phyloP scores from a whole-genome alignment of 2,329 filamentous ascomycete species.

The Pseudogymnoascus sp. region DNA sequence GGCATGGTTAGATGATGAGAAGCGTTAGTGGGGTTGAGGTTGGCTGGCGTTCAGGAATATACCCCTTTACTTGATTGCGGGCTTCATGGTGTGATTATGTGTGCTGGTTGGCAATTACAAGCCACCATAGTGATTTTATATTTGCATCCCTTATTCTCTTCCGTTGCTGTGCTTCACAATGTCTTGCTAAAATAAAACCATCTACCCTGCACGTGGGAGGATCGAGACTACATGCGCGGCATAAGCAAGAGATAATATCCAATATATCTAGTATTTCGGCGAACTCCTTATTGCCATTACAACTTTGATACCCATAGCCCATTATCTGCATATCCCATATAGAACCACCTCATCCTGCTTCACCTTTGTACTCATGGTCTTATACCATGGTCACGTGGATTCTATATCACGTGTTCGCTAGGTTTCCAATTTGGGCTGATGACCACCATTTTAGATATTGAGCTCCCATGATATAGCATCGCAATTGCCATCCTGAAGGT shows the following conservation, averaged over 20 bases:
- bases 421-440: slow-evolving; percentile 2
- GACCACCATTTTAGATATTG: neutral
- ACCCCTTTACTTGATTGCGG: neutral
- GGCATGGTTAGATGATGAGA: slow-evolving; percentile 52
- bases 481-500: neutral
- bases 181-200: neutral
- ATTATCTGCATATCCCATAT: neutral
- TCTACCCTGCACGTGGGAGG: neutral
- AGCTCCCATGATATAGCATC: neutral
- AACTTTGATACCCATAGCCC: neutral
- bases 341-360: neutral
- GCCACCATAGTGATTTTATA: neutral
- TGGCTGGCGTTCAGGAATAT: slow-evolving; percentile 10
- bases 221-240: neutral
- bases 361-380: neutral
- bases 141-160: neutral
- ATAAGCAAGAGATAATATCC: neutral
- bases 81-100: neutral
- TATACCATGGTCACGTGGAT: neutral
- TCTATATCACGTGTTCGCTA: neutral
- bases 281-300: neutral
- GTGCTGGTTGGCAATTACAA: neutral
- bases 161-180: neutral
- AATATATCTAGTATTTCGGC: neutral
- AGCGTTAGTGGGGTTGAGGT: slow-evolving; percentile 21